Base-by-base conservation (phyloP, 1,284 basidiomycete genomes). In the Meripilus lineatus region DNA sequence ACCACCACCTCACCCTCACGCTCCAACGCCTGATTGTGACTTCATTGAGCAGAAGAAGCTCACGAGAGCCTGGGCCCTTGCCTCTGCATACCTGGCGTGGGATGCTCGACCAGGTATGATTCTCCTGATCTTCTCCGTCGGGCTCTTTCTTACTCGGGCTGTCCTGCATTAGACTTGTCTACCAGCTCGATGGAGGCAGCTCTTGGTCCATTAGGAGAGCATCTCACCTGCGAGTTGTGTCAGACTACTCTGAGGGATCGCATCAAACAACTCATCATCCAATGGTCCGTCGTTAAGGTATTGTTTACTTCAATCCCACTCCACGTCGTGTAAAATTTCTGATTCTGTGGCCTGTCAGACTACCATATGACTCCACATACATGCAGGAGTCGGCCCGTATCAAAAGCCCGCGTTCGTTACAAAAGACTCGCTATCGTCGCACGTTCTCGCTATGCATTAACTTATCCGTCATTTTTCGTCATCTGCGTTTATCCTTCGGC, bases 231-330 rank as follows among this genome's bases (percentile, higher is more conserved):
- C 44, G 51, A 80, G 20, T 67, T 77, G 22, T 89, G 86, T 59
- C 75, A 75, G 51, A 57, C 65, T 42, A 65, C 74, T 2, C 70
- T 89, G 17, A 65, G 71, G 41, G 79, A 84, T 32, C 75, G 86
- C 23, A 75, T 89, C 41, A 81, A 79, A 60, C 74, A 74, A 46
- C 68, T 89, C 33, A 66, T 86, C 34, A 63, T 81, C 17, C 83
- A 88, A 56, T 89, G 86, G 86, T 82, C 86, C 6, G 68, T 80
- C 28, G 81, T 89, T 36, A 89, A 85, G 69, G 85, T 84, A 53
- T 15, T n/a, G 42, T 25, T 21, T 39, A 23, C 24, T 39, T 15
- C 20, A 18, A 35, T 7, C 17, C 20, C 20, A 22, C 17, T 22
- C 17, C 18, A 37, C 23, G 15, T n/a, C 14, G 17, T 22, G 13